Conservation (phyloP, 768 basidiomycete genomes). For the Epithele typhae region DNA sequence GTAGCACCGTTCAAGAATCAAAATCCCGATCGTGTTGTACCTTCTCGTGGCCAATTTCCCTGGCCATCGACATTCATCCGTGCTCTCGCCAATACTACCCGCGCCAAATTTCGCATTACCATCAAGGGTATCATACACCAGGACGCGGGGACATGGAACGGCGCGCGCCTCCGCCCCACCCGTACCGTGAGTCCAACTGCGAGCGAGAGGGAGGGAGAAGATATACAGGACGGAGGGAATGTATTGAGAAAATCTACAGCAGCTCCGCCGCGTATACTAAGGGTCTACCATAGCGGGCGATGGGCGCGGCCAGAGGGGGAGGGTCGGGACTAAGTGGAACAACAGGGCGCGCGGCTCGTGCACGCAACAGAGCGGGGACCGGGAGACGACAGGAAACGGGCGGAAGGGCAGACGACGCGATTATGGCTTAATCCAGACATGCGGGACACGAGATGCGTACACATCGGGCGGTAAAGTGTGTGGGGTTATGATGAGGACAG, state of each 20-base stretch:
- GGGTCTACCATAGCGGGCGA: conserved; percentile 2
- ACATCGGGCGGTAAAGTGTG: conserved; percentile 2
- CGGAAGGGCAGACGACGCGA: neutral
- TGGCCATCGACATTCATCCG: no score
- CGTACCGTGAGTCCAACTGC: neutral
- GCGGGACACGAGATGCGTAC: neutral
- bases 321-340: conserved; percentile 4
- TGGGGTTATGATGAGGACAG: conserved; percentile 2
- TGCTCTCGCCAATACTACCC: no score
- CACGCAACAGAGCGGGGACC: neutral
- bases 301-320: neutral
- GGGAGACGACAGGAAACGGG: neutral
- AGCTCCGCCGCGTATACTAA: neutral
- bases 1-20: no score
- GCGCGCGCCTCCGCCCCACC: neutral
- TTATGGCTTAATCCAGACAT: conserved; percentile 5
- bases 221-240: neutral
- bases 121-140: conserved; percentile 15
- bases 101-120: no score
- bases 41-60: no score
- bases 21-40: no score
- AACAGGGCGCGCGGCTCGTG: conserved; percentile 6
- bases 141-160: conserved; percentile 6
- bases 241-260: neutral
- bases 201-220: neutral